Conservation (phyloP, 768 basidiomycete species). For the Coprinellus micaceus region DNA sequence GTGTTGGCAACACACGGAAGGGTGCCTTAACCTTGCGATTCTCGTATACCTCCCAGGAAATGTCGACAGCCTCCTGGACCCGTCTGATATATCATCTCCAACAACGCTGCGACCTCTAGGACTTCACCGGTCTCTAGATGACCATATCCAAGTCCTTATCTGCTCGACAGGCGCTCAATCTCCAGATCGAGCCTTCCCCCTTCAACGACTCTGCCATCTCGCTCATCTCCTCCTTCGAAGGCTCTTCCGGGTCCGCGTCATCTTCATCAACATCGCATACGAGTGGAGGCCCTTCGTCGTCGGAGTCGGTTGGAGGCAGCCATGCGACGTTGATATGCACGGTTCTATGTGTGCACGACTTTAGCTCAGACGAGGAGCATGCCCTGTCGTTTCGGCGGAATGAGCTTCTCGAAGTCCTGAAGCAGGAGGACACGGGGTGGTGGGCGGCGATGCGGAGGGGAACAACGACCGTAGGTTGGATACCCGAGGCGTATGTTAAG, state of each 20-base stretch:
- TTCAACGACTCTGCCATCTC: constrained; percentile 22
- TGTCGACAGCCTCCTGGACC: not conserved
- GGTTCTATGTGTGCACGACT: constrained; percentile 68
- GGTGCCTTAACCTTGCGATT: not conserved
- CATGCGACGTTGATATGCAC: constrained; percentile 40
- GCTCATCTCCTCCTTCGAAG: constrained; percentile 26
- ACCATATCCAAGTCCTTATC: constrained; percentile 31
- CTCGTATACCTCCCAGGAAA: constrained; percentile 2
- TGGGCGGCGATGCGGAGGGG: constrained; percentile 69
- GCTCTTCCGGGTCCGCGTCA: constrained; percentile 22
- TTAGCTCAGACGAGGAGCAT: constrained; percentile 54
- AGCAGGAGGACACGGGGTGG: constrained; percentile 72
- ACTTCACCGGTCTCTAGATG: constrained; percentile 14
- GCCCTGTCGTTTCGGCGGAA: constrained; percentile 61
- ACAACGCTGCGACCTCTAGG: not conserved
- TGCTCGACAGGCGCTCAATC: constrained; percentile 37
- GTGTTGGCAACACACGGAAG: constrained; percentile 6
- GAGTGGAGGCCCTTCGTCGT: constrained; percentile 20
- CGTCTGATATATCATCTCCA: not conserved
- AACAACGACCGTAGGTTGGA: constrained; percentile 63
- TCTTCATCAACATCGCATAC: constrained; percentile 30
- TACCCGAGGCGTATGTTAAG: constrained; percentile 67
- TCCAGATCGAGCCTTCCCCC: constrained; percentile 35
- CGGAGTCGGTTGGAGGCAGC: constrained; percentile 24
- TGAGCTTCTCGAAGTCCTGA: constrained; percentile 66